A percentile compares a stretch with the other conserved stretches of the same genome.
These are phyloP conservation scores for Phytophthora pisi DNA, from an alignment of 352 stramenopile genomes.

Conservation along the genomic window DNA sequence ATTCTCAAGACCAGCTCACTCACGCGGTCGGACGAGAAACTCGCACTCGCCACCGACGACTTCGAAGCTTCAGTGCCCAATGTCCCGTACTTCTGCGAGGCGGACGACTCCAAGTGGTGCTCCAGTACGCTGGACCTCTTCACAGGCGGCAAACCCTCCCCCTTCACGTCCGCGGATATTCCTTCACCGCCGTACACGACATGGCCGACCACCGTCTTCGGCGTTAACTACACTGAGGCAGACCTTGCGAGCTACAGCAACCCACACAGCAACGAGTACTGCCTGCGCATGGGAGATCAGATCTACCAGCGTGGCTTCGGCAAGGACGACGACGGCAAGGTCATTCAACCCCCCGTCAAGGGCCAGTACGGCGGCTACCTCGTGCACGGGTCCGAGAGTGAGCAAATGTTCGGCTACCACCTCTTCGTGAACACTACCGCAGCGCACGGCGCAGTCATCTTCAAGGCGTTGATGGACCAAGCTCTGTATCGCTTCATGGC, in stretches of 20 bases:
- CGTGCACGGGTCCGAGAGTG: slow-evolving; percentile 32
- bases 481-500: slow-evolving; percentile 54
- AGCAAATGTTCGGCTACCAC: slow-evolving; percentile 54
- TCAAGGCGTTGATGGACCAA: slow-evolving; percentile 62
- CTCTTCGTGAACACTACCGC: slow-evolving; percentile 59
- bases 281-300: slow-evolving; percentile 41
- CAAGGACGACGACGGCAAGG: slow-evolving; percentile 65
- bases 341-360: slow-evolving; percentile 45
- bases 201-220: slow-evolving; percentile 40
- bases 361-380: slow-evolving; percentile 51
- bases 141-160: slow-evolving; percentile 28
- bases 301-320: slow-evolving; percentile 44
- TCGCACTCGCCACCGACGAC: slow-evolving; percentile 42
- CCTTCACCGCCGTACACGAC: slow-evolving; percentile 39
- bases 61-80: slow-evolving; percentile 32
- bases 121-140: slow-evolving; percentile 47
- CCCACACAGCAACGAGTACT: slow-evolving; percentile 37
- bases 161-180: slow-evolving; percentile 41
- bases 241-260: slow-evolving; percentile 27
- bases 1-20: slow-evolving; percentile 72
- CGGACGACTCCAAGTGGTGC: slow-evolving; percentile 58
- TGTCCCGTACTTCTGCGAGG: slow-evolving; percentile 58
- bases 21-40: slow-evolving; percentile 50
- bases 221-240: slow-evolving; percentile 35
- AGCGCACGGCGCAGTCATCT: slow-evolving; percentile 50